phyloP scores from a whole-genome alignment of 805 yeast species.

The Saccharomyces paradoxus region DNA sequence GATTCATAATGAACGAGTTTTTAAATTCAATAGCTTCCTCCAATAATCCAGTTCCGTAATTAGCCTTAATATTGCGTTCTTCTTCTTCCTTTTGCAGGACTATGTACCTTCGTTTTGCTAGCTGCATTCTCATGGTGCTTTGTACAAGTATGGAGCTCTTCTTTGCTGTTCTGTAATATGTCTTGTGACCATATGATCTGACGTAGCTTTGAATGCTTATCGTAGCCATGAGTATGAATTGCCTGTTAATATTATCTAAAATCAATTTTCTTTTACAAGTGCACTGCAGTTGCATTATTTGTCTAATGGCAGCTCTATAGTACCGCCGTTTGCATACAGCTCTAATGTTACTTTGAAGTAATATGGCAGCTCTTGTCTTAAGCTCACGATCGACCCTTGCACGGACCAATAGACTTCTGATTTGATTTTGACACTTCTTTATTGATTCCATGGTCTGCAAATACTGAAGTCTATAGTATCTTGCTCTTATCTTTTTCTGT shows the following conservation, averaged over 20 bases:
- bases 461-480: slow-evolving; percentile 54
- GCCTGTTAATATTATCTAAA: slow-evolving; percentile 40
- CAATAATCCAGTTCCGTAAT: slow-evolving; percentile 1
- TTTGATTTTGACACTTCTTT: slow-evolving; percentile 48
- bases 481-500: slow-evolving; percentile 73
- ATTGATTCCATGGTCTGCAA: slow-evolving; percentile 48
- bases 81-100: slow-evolving; percentile 68
- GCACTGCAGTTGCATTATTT: slow-evolving; percentile 36
- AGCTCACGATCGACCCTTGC: slow-evolving; percentile 44
- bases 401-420: slow-evolving; percentile 61
- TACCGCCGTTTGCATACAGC: slow-evolving; percentile 40
- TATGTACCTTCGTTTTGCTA: slow-evolving; percentile 55
- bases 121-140: slow-evolving; percentile 57
- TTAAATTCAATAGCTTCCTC: slow-evolving; percentile 2
- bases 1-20: slow-evolving; percentile 17
- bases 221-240: slow-evolving; percentile 51
- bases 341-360: slow-evolving; percentile 62
- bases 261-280: slow-evolving; percentile 38
- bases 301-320: slow-evolving; percentile 9
- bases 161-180: slow-evolving; percentile 34
- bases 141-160: slow-evolving; percentile 62
- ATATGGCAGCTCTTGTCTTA: slow-evolving; percentile 57
- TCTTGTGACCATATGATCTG: slow-evolving; percentile 53
- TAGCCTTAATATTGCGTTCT: not conserved
- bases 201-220: slow-evolving; percentile 55